A percentile compares a stretch with the other conserved stretches of the same genome.
Evolutionary conservation across 306 rosid species (phyloP).

Genomic region (Quercus robur): DNA sequence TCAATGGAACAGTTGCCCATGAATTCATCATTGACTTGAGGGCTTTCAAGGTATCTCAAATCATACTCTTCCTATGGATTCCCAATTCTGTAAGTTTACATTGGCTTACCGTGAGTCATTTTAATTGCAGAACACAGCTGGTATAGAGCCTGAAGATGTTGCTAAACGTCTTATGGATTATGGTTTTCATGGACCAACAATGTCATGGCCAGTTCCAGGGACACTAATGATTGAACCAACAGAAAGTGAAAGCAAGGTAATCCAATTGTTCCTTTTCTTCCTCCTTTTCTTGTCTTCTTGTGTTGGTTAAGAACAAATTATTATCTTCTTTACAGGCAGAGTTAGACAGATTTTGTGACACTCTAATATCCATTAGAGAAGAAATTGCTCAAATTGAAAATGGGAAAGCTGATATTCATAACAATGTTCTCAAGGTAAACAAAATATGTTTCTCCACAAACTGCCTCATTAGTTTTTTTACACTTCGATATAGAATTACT

Average conservation of each 20-base stretch:
- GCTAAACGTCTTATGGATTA: constrained; percentile 99
- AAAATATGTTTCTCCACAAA: neutral
- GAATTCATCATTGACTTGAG: constrained; percentile 94
- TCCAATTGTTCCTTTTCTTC: constrained; percentile 5
- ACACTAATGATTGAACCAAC: constrained; percentile 99
- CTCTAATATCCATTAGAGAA: constrained; percentile 90
- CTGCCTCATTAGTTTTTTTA: neutral
- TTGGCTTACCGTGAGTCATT: constrained; percentile 14
- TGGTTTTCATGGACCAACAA: constrained; percentile 96
- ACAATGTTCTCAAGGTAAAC: constrained; percentile 89
- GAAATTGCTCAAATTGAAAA: constrained; percentile 86
- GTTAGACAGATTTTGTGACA: constrained; percentile 87
- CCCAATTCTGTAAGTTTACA: constrained; percentile 7
- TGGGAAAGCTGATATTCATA: constrained; percentile 78
- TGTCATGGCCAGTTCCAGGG: constrained; percentile 99
- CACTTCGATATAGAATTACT: neutral
- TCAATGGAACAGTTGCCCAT: constrained; percentile 93
- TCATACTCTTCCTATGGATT: neutral
- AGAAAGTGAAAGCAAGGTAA: constrained; percentile 99
- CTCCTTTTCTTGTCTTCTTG: neutral
- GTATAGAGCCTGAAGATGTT: constrained; percentile 89
- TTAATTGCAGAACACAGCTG: constrained; percentile 69
- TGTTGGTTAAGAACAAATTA: constrained; percentile 2
- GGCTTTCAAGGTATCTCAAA: constrained; percentile 78
- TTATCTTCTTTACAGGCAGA: constrained; percentile 68